Conservation (phyloP, 495 filamentous ascomycete genomes). For the Talaromyces stipitatus region DNA sequence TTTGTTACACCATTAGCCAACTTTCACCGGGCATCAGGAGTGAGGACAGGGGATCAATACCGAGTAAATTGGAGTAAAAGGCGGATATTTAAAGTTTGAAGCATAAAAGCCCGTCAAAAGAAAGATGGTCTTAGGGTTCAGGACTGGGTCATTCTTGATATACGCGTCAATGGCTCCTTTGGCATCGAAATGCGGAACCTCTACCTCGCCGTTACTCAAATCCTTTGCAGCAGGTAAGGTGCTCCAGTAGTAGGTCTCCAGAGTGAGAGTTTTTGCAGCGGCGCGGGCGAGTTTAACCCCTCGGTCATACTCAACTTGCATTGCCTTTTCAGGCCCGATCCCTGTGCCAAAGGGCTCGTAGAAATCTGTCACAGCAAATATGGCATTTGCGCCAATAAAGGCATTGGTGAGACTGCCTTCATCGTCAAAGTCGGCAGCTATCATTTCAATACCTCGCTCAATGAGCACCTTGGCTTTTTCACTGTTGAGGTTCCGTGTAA, state of each 20-base stretch:
- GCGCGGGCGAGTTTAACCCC: conserved; percentile 39
- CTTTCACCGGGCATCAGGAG: background rate
- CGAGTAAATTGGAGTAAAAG: background rate
- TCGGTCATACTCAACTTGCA: conserved; percentile 37
- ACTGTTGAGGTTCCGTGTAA: conserved; percentile 30
- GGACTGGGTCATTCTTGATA: conserved; percentile 14
- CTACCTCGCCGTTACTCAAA: conserved; percentile 19
- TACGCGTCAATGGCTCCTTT: conserved; percentile 19
- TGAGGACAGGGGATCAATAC: background rate
- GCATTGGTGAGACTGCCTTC: conserved; percentile 28
- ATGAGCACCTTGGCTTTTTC: conserved; percentile 21
- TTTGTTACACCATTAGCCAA: background rate
- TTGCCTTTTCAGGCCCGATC: conserved; percentile 18
- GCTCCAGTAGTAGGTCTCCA: conserved; percentile 33
- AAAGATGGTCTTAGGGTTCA: conserved; percentile 24
- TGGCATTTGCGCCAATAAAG: conserved; percentile 35
- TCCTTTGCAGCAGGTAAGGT: conserved; percentile 24
- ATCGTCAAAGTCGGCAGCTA: conserved; percentile 35
- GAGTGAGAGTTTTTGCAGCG: conserved; percentile 29
- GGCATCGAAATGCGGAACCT: conserved; percentile 21
- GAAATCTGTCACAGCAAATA: conserved; percentile 47
- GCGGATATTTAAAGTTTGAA: conserved; percentile 6
- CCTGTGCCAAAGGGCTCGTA: conserved; percentile 12
- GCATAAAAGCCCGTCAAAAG: conserved; percentile 13
- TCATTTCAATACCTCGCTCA: conserved; percentile 40